Evolutionary conservation across 768 basidiomycete genomes (phyloP).

Genomic region (Pleurotus ostreatus): DNA sequence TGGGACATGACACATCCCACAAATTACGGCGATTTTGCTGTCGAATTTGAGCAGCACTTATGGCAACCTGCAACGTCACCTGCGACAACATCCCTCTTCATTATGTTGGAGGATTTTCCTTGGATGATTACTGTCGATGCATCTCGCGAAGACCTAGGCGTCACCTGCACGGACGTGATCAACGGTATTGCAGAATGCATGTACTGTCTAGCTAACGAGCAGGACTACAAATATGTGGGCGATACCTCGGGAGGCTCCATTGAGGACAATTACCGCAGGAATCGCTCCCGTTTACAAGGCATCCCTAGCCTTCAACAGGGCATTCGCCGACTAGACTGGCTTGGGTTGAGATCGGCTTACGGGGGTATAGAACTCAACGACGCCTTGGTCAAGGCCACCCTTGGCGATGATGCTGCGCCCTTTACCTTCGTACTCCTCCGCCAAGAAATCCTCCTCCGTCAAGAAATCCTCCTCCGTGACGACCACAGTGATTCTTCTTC

Average conservation of each 20-base stretch:
- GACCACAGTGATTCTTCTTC: no score
- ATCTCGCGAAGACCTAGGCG: not conserved
- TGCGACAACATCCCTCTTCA: not conserved
- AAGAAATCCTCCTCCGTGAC: not conserved
- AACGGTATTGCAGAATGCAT: slow-evolving; percentile 4
- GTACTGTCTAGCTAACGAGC: not conserved
- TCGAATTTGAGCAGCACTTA: not conserved
- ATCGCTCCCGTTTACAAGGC: not conserved
- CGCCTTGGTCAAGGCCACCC: not conserved
- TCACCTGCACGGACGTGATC: slow-evolving; percentile 1
- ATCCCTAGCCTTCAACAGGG: not conserved
- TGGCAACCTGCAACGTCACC: not conserved
- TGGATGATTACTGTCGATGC: slow-evolving; percentile 2
- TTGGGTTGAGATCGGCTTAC: not conserved
- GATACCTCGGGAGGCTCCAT: not conserved
- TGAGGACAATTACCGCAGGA: not conserved
- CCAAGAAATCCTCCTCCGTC: not conserved
- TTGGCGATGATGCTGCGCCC: not conserved
- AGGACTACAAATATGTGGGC: not conserved
- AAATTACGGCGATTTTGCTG: not conserved
- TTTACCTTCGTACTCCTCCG: slow-evolving; percentile 3
- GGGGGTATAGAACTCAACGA: not conserved
- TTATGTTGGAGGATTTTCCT: not conserved
- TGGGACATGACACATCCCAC: slow-evolving; percentile 4
- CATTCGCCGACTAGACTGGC: not conserved